Evolutionary conservation across 345 rosid genomes (phyloP), one percentile per base, ranked within the genome.

Genomic region (Gossypium raimondii): DNA sequence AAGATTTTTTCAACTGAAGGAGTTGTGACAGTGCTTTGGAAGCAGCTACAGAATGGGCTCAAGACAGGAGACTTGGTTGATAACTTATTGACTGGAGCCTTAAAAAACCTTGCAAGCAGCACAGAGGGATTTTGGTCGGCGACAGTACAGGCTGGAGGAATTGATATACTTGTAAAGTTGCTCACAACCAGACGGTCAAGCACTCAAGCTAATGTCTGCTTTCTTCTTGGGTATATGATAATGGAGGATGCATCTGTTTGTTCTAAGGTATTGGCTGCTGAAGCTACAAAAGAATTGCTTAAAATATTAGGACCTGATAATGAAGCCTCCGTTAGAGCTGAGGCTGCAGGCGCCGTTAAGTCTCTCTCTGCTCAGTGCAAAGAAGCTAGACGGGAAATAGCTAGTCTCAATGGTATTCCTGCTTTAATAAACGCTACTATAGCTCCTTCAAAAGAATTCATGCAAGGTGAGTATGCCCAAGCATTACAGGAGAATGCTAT

Each of bases 1-100:
- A 96, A 96, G 74, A 96, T 96, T 62, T 96, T 96, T 86, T 96
- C 99, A 67, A 96, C 99, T 2, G 99, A 96, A 88, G 99, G 97
- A 80, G 99, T 96, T 77, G 98, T 96, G 77, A 97, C 97, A 1
- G 95, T 81, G 76, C 87, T 93, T 14, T 96, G 99, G 98, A 92
- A 87, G 82, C 90, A 89, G 82, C 88, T 91, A 74, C 83, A 84
- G 63, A 88, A 82, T 73, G 97, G 98, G 71, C 85, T 80, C 38
- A 90, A 93, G 85, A 84, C 86, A 69, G 98, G 93, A 70, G 90
- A 90, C 75, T 73, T 87, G 81, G 99, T 96, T 80, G 92, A 93
- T 84, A 85, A 84, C 78, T 87, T 96, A 73, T 86, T 96, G 77
- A 92, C 99, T 60, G 99, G 99, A 79, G 97, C 98, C 43, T 84